phyloP scores from a whole-genome alignment of 805 yeast species.

The Kazachstania taianensis region DNA sequence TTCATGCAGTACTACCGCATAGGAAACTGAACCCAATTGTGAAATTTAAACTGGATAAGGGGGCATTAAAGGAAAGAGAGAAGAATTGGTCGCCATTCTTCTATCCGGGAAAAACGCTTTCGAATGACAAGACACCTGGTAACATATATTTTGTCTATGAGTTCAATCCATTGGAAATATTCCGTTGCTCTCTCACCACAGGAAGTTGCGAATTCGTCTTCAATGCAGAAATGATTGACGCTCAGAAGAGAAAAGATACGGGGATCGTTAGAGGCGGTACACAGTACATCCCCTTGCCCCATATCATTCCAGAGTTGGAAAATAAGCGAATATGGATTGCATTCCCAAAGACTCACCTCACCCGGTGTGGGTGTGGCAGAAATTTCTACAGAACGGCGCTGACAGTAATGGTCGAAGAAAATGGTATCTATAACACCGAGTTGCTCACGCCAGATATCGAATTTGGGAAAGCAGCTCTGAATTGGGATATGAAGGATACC shows the following conservation, averaged over 20 bases:
- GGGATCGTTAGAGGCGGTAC: too few relatives aligned
- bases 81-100: slow-evolving; percentile 15
- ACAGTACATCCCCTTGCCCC: too few relatives aligned
- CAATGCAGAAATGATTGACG: too few relatives aligned
- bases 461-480: slow-evolving; percentile 10
- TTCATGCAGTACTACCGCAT: slow-evolving; percentile 12
- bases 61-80: slow-evolving; percentile 5
- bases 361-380: slow-evolving; percentile 15
- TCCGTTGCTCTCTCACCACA: too few relatives aligned
- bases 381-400: slow-evolving; percentile 14
- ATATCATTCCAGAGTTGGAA: slow-evolving; percentile 8
- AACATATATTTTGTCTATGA: too few relatives aligned
- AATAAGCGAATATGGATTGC: slow-evolving; percentile 17
- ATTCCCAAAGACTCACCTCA: slow-evolving; percentile 12
- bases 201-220: too few relatives aligned
- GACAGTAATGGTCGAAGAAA: slow-evolving; percentile 8
- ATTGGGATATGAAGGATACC: slow-evolving; percentile 10
- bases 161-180: too few relatives aligned
- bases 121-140: slow-evolving; percentile 14
- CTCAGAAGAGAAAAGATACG: too few relatives aligned
- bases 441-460: slow-evolving; percentile 9
- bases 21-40: slow-evolving; percentile 9
- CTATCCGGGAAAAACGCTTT: slow-evolving; percentile 7
- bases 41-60: slow-evolving; percentile 5
- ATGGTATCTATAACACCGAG: slow-evolving; percentile 13